phyloP scores from a whole-genome alignment of 495 filamentous ascomycete genomes.

The Trichoderma virens region DNA sequence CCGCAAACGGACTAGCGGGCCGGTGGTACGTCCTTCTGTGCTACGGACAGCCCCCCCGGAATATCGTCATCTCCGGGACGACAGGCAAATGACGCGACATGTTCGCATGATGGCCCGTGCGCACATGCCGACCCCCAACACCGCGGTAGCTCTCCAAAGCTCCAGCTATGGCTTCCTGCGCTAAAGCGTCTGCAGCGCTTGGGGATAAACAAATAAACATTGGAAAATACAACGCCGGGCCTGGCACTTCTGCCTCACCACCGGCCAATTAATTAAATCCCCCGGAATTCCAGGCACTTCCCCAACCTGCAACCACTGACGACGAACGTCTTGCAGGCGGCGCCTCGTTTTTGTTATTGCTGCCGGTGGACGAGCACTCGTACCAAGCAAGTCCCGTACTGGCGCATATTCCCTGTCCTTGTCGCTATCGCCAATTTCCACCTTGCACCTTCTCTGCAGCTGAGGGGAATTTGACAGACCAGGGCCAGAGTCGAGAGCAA shows the following conservation, averaged over 20 bases:
- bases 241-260: background rate
- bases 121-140: background rate
- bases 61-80: constrained; percentile 9
- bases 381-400: background rate
- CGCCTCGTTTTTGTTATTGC: background rate
- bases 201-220: constrained; percentile 9
- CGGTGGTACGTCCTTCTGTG: background rate
- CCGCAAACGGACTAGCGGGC: background rate
- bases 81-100: constrained; percentile 1
- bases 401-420: background rate
- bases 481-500: background rate
- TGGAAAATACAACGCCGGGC: background rate
- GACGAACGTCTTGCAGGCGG: background rate
- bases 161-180: background rate
- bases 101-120: constrained; percentile 7
- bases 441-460: constrained; percentile 5
- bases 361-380: too few relatives aligned
- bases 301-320: background rate
- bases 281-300: background rate
- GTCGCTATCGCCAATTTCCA: background rate
- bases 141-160: background rate
- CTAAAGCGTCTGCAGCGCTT: constrained; percentile 8
- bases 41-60: background rate
- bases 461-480: constrained; percentile 1
- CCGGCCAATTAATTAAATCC: background rate